Percentiles rank a stretch among this genome's conserved stretches.
Evolutionary conservation across 2,329 filamentous ascomycete genomes (phyloP).

Genomic region (Hymenoscyphus infarciens): DNA sequence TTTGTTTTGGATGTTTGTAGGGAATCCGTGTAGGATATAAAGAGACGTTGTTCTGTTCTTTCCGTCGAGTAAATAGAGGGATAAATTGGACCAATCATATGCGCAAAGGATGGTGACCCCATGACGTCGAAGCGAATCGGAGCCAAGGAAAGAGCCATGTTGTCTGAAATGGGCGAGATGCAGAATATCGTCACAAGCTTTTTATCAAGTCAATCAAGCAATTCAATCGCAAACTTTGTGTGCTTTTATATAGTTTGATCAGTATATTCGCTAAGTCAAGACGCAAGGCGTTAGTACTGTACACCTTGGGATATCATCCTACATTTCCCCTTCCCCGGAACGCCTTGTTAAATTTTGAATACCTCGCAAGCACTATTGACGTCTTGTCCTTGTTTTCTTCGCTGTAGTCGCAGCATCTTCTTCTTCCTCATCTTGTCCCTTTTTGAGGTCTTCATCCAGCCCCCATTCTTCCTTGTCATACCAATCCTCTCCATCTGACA

Average conservation of each 20-base stretch:
- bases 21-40: not conserved
- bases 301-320: constrained; percentile 10
- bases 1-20: not conserved
- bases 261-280: not conserved
- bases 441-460: constrained; percentile 69
- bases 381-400: constrained; percentile 47
- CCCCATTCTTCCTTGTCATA: constrained; percentile 81
- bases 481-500: constrained; percentile 89
- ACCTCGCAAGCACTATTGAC: constrained; percentile 29
- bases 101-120: constrained; percentile 14
- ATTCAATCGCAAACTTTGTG: not conserved
- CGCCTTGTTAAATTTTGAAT: constrained; percentile 4
- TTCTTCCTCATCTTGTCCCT: constrained; percentile 79
- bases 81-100: constrained; percentile 21
- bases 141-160: not conserved
- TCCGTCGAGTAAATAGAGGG: constrained; percentile 7
- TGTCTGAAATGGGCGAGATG: no score
- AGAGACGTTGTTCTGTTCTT: constrained; percentile 8
- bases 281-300: not conserved
- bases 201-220: no score
- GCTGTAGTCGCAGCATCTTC: constrained; percentile 56
- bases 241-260: not conserved
- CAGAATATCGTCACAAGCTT: no score
- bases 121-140: constrained; percentile 18
- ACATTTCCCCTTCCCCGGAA: not conserved